Base-by-base conservation (phyloP, 345 rosid genomes). In the Euphorbia pulcherrima region DNA sequence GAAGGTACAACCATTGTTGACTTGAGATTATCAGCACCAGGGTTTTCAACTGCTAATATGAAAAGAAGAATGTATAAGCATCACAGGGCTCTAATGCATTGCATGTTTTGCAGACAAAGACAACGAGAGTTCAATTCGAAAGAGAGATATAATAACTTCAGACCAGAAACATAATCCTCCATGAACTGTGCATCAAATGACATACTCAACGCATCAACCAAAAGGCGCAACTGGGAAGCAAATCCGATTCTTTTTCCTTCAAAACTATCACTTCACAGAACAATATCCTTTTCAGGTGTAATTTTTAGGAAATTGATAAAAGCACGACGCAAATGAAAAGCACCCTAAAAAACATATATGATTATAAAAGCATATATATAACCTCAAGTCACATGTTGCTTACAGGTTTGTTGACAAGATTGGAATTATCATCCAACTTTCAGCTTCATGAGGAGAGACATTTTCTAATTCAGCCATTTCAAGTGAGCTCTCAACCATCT, bases 381-480 rank as follows among this genome's bases (percentile, higher is more conserved):
- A 18, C 30, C 12, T 26, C 37, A 46, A n/a, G 14, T 44, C 23
- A 44, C 24, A 26, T 66, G 53, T 44, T 72, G 72, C 96, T 85
- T 84, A 94, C 97, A 88, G 67, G 71, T 82, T 80, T 47, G 83
- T 78, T 20, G 88, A 80, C 65, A 89, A 65, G 80, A 79, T 73
- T 65, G 97, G 95, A 77, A 69, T 78, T 65, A 94, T 58, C 66
- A 62, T 81, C 99, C 97, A 91, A 73, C 81, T 87, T 78, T 87
- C 85, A 69, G 99, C 99, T 23, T 91, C 99, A 75, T 88, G 90
- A 75, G 97, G 92, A 47, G 96, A 84, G 62, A 83, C 78, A 83
- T 91, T 94, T 84, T 94, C 99, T 68, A 91, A 68, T 75, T 91
- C 99, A 68, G 90, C 99, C 99, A 94, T 91, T 80, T 94, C 97